Base-by-base conservation (phyloP, 2,329 filamentous ascomycete genomes). In the Phyllosticta citribraziliensis region DNA sequence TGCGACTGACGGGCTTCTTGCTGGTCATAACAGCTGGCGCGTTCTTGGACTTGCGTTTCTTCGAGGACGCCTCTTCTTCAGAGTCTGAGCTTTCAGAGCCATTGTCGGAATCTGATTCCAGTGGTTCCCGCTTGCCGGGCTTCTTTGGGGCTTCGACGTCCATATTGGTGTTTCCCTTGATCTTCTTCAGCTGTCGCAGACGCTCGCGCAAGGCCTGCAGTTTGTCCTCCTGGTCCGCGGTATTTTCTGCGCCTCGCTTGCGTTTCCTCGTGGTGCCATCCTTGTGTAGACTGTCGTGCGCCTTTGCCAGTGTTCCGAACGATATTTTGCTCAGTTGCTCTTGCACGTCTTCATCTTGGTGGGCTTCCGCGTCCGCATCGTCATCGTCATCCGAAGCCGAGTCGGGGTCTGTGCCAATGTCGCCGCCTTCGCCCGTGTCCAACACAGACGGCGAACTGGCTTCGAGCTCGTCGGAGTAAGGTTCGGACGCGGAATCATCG, bases 221-320 rank as follows among this genome's bases (percentile, higher is more conserved):
- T 64, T 80, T 80, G 57, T 76, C 74, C 24, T 79, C 77, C 60
- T 79, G 74, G 14, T 64, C 56, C 19, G 67, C 71, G 0, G 70
- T 69, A 14, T 74, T 70, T 12, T 73, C 70, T 14, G 72, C 68
- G 19, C 71, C 73, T 55, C 76, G 71, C 66, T 79, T 80, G 58
- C 73, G 75, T 72, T 76, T 77, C 64, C 71, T 68, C 51, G 63
- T 65, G 58, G 63, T 70, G 1, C 66, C 57, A 11, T 67, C 66
- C 58, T 62, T 73, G 53, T 66, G 65, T 33, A 96, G 75, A 0
- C 85, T 82, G 50, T 86, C 86, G 76, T 96, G 90, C 1, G 91
- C 92, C 78, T 90, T 89, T 65, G 89, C 90, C 51, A 97, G 80
- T n/a, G 89, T 89, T 64, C 91, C 92, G 69, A 97, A 97, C 24